These are phyloP conservation scores for Fusarium xylarioides DNA, from an alignment of 2,329 filamentous ascomycete genomes.

Conservation along the genomic window DNA sequence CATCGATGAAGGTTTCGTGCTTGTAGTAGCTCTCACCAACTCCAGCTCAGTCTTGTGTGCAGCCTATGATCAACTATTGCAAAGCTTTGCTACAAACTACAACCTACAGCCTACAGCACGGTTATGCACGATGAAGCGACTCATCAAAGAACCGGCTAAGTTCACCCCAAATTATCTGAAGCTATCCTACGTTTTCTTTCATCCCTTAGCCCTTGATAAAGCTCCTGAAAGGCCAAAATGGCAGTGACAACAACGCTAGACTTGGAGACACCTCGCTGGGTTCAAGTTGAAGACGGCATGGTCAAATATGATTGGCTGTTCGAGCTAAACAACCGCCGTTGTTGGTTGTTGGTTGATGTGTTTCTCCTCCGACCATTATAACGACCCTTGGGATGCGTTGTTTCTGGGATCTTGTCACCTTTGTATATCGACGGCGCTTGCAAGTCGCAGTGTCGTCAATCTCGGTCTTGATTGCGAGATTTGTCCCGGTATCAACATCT, in stretches of 20 bases:
- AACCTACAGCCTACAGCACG: background rate
- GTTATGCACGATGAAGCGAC: fast-evolving
- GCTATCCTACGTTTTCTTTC: fast-evolving
- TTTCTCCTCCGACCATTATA: background rate
- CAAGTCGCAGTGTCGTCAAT: background rate
- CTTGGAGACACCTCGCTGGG: background rate
- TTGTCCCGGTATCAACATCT: background rate
- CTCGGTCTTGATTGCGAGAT: background rate
- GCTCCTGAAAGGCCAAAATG: too few species aligned
- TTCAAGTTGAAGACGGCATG: background rate
- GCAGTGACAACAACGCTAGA: background rate
- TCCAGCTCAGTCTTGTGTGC: background rate
- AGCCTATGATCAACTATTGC: too few species aligned
- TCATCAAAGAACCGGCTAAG: background rate
- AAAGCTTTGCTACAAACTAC: too few species aligned
- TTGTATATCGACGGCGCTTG: constrained; percentile 4
- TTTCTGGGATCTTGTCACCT: background rate
- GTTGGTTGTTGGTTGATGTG: constrained; percentile 15
- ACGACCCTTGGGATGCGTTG: background rate
- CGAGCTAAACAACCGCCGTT: background rate
- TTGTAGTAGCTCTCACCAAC: too few species aligned
- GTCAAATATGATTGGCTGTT: background rate
- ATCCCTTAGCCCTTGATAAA: background rate
- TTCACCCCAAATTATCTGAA: too few species aligned
- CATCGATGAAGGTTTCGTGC: too few species aligned